Percentiles rank a stretch among this genome's conserved stretches.
These are phyloP conservation scores for Lepidium africanum DNA, from an alignment of 345 rosid genomes.

Conservation along the genomic window DNA sequence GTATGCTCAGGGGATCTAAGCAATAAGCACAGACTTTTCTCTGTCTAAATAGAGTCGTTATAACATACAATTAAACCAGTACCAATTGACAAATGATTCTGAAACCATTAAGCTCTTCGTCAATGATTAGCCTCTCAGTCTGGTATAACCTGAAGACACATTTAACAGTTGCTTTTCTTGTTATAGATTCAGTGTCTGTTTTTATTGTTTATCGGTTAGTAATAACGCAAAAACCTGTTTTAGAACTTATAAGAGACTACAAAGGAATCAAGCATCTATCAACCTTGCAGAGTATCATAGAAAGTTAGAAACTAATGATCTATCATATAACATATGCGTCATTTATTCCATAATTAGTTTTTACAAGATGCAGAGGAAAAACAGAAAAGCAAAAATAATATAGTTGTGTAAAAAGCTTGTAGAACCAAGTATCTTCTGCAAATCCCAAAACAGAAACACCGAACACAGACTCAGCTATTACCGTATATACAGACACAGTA, in stretches of 20 bases:
- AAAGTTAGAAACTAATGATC: not conserved
- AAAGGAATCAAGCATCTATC: not conserved
- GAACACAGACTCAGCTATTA: conserved; percentile 8
- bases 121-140: not conserved
- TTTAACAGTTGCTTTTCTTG: not conserved
- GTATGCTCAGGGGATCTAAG: not conserved
- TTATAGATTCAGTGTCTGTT: not conserved
- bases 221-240: not conserved
- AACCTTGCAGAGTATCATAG: no score
- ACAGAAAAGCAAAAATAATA: not conserved
- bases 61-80: not conserved
- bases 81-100: not conserved
- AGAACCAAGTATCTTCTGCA: conserved; percentile 7
- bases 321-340: not conserved
- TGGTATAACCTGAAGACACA: not conserved
- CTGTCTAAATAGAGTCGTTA: not conserved
- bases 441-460: not conserved
- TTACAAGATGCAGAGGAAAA: not conserved
- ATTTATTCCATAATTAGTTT: conserved; percentile 16
- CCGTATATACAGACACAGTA: conserved; percentile 1
- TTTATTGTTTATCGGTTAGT: not conserved
- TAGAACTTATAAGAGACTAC: not conserved
- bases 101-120: not conserved
- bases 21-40: not conserved
- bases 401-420: not conserved